Base-by-base conservation (phyloP, 345 rosid genomes). In the Populus davidiana region DNA sequence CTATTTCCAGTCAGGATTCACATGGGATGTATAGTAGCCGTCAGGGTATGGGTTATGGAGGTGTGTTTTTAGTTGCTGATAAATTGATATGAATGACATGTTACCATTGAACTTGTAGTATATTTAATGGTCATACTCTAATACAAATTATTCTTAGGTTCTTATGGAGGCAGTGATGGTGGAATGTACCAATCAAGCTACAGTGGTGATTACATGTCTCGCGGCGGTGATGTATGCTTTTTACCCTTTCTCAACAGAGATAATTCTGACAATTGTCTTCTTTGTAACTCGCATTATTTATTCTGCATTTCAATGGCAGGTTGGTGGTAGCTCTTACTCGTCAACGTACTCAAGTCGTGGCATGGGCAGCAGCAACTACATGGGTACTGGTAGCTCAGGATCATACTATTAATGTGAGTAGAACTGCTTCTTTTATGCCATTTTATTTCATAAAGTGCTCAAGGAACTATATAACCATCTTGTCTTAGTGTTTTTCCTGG, bases 291-390 rank as follows among this genome's bases (percentile, higher is more conserved):
- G n/a, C 77, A 8, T 31, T 65, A 21, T 21, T 67, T 9, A 35
- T 70, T 72, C 63, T 67, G 11, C 67, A 23, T 31, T 77, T 41
- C 18, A 43, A 20, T 81, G 77, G 75, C 88, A 96, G 99, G 99
- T 85, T 82, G 96, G 95, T 70, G 87, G 97, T 83, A 87, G 94
- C 81, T 90, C 97, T 33, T 96, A 96, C 82, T 89, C 99, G 50
- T 91, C 98, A 23, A 70, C 91, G 78, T 93, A 96, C 80, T 82
- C 98, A 8, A 83, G 93, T 84, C 99, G 97, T 79, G 88, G 97
- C 56, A 81, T 87, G 86, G 91, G 94, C 23, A 86, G 97, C 76
- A 86, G 91, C 86, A 83, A 87, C 80, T 93, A 93, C 88, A 87
- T 91, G 89, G 92, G 92, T 62, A 77, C 84, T 35, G 83, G 98